Conservation (phyloP, 164 flowering plant species). For the Umbellularia californica region DNA sequence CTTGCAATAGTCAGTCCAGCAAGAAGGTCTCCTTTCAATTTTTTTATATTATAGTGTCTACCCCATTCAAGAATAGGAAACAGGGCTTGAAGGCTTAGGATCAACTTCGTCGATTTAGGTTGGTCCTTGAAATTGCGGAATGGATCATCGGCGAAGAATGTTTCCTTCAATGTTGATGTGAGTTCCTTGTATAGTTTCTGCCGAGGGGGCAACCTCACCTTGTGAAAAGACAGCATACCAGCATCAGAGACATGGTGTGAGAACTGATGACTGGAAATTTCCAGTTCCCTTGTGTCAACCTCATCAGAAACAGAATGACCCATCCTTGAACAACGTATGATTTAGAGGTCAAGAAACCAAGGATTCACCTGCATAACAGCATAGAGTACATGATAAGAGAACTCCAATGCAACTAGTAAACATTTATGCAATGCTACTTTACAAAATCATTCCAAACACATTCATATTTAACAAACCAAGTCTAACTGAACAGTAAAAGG, state of each 20-base stretch:
- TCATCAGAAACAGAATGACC: conserved; percentile 29
- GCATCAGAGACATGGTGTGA: conserved; percentile 20
- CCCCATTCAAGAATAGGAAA: conserved; percentile 79
- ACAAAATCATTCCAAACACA: no score
- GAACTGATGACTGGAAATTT: conserved; percentile 32
- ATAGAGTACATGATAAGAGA: background rate
- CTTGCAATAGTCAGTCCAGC: conserved; percentile 88
- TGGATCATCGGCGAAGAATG: conserved; percentile 75
- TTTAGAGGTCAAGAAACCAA: background rate
- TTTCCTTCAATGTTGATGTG: conserved; percentile 43
- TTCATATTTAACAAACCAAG: no score
- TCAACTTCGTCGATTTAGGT: conserved; percentile 42
- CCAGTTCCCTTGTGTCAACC: conserved; percentile 32
- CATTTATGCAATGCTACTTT: no score
- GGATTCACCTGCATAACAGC: background rate
- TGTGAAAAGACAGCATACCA: conserved; percentile 35
- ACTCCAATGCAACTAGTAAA: background rate
- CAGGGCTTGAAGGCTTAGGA: conserved; percentile 56
- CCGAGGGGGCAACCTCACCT: conserved; percentile 59
- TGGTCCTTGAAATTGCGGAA: conserved; percentile 69
- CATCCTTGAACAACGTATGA: conserved; percentile 12
- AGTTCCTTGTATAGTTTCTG: conserved; percentile 53
- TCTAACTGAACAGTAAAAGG: no score
- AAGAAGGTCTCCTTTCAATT: conserved; percentile 63
- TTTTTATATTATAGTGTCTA: conserved; percentile 40